A percentile compares a stretch with the other conserved stretches of the same genome.
phyloP scores from a whole-genome alignment of 805 yeast genomes.

The Yarrowia sp. region DNA sequence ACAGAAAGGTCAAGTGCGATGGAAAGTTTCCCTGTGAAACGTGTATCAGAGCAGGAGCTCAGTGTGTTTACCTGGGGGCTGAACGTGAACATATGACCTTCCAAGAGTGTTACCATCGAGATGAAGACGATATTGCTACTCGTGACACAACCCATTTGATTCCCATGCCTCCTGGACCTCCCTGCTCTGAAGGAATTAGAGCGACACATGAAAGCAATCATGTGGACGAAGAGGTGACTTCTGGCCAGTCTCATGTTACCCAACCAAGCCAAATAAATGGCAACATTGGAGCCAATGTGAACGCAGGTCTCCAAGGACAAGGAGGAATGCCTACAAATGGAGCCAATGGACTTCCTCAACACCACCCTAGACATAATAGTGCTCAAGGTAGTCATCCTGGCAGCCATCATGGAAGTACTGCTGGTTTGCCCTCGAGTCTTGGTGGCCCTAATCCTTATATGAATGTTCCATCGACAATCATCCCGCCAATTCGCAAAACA shows the following conservation, averaged over 20 bases:
- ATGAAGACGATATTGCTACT: constrained; percentile 6
- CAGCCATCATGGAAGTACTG: constrained; percentile 9
- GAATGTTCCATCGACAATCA: constrained; percentile 25
- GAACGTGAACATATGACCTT: constrained; percentile 31
- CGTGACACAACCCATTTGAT: constrained; percentile 17
- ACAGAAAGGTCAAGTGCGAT: constrained; percentile 64
- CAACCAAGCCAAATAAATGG: constrained; percentile 16
- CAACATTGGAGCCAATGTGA: not conserved
- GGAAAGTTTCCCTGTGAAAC: constrained; percentile 60
- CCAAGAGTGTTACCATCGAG: constrained; percentile 38
- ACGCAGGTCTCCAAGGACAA: not conserved
- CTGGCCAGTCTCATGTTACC: constrained; percentile 3
- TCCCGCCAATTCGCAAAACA: constrained; percentile 24
- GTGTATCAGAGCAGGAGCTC: constrained; percentile 52
- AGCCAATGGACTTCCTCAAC: not conserved
- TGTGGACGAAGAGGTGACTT: constrained; percentile 4
- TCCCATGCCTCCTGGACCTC: constrained; percentile 22
- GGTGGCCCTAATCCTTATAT: constrained; percentile 4
- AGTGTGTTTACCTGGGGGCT: constrained; percentile 42
- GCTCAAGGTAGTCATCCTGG: constrained; percentile 1
- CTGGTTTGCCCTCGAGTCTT: not conserved
- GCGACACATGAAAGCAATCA: constrained; percentile 20
- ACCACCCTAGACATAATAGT: not conserved
- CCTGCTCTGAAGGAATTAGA: constrained; percentile 14
- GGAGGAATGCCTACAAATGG: not conserved